These are phyloP conservation scores for Solanum hybrid DNA, from an alignment of 305 asterid genomes.

Conservation along the genomic window DNA sequence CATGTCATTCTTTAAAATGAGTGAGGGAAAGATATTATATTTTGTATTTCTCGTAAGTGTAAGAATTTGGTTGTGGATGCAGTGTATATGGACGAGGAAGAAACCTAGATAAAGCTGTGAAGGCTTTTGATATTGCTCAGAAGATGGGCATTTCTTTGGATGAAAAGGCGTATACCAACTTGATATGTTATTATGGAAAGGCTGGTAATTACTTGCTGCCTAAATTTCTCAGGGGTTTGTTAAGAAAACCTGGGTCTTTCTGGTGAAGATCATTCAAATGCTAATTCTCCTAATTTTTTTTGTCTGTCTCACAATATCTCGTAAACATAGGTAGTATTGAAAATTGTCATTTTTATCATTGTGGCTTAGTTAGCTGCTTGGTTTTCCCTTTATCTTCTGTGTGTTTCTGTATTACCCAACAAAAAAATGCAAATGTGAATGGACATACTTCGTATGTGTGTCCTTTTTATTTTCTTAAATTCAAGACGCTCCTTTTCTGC, in stretches of 20 bases:
- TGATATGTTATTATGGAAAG: slow-evolving; percentile 81
- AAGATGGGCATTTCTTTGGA: slow-evolving; percentile 54
- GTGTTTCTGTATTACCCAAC: not conserved
- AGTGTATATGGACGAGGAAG: slow-evolving; percentile 84
- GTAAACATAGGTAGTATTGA: not conserved
- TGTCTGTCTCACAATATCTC: not conserved
- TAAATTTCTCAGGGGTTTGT: slow-evolving; percentile 5
- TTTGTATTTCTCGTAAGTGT: not conserved
- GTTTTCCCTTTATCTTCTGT: not conserved
- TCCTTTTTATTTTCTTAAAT: not conserved
- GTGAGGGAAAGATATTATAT: not conserved
- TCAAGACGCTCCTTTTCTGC: not conserved
- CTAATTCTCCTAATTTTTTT: not conserved
- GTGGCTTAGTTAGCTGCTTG: not conserved
- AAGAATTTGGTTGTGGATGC: slow-evolving; percentile 11
- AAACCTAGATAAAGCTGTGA: slow-evolving; percentile 63
- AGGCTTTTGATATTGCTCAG: slow-evolving; percentile 57
- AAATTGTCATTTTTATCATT: not conserved
- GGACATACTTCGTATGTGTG: not conserved
- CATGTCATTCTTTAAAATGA: not conserved
- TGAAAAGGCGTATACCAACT: slow-evolving; percentile 78
- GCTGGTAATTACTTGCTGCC: slow-evolving; percentile 40
- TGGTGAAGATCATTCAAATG: not conserved
- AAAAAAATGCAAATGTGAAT: not conserved
- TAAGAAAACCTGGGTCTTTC: not conserved